A percentile compares a stretch with the other conserved stretches of the same genome.
Conservation (phyloP, 176 grass and related monocot species). For the Zea mays region DNA sequence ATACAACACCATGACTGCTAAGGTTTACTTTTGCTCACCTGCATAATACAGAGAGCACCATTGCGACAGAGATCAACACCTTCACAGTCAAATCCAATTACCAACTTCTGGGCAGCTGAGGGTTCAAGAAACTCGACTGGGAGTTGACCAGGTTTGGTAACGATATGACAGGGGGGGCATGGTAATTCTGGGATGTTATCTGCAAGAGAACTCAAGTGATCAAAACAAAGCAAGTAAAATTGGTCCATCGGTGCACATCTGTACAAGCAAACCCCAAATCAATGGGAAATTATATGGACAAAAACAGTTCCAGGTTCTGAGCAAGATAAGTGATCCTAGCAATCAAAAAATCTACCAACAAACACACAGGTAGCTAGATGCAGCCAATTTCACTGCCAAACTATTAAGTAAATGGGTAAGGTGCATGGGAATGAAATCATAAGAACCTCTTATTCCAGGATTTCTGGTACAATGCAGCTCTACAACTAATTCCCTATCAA, state of each 20-base stretch:
- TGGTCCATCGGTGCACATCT: background rate
- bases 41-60: constrained; percentile 94
- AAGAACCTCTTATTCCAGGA: background rate
- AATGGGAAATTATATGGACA: background rate
- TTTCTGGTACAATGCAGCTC: background rate
- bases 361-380: constrained; percentile 16
- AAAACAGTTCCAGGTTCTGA: background rate
- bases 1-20: background rate
- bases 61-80: constrained; percentile 90
- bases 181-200: constrained; percentile 46
- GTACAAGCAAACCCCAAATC: background rate
- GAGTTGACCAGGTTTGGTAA: constrained; percentile 72
- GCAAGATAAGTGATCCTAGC: background rate
- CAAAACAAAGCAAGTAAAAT: constrained; percentile 1
- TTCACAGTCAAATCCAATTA: constrained; percentile 93
- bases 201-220: constrained; percentile 39
- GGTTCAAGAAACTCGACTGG: constrained; percentile 86
- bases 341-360: background rate
- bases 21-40: constrained; percentile 58
- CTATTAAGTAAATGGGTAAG: background rate
- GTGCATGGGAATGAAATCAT: background rate
- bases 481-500: background rate
- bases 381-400: background rate
- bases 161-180: constrained; percentile 54
- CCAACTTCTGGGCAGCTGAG: constrained; percentile 53